Base-by-base conservation (phyloP, 345 rosid genomes). In the Acer campestre region DNA sequence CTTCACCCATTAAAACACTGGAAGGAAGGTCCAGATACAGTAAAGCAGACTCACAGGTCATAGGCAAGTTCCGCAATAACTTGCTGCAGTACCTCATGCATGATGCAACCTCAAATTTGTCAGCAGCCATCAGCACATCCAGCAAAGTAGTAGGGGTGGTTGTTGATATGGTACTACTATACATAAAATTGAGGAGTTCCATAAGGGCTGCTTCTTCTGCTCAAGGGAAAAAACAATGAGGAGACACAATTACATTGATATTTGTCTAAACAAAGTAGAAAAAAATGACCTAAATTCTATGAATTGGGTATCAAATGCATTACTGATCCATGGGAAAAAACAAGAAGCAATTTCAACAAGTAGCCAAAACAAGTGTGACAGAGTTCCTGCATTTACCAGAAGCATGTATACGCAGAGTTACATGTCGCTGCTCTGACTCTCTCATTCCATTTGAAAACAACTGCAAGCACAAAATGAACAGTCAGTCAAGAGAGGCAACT, bases 131-230 rank as follows among this genome's bases (percentile, higher is more conserved):
- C 63, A 95, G 81, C 75, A 93, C 89, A 81, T 92, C 93, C 73
- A 95, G 80, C 77, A 95, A 80, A 42, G 85, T 88, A 64, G 90
- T 74, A n/a, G 89, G 82, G 10, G 81, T 74, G 48, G 83, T 86
- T 46, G 86, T 79, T 17, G 92, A 86, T 75, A 93, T 25, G 13
- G 83, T 78, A 70, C 80, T 85, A 73, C 83, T 83, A 74, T 93
- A 93, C 92, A 95, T 93, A 74, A 90, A 95, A 73, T 81, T 83
- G 23, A 95, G 90, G 18, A 95, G 94, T 75, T 91, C 94, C 91
- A 90, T 88, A 10, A 93, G 79, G 73, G 94, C 92, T 17, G 86
- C 88, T 86, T 93, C 98, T 78, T 93, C 98, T 95, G 93, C 80
- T 74, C 88, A 40, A 58, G 27, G 13, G 72, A 74, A 73, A 55